These are phyloP conservation scores for Dothideomycetes sp. DNA, from an alignment of 2,329 filamentous ascomycete species.

Conservation along the genomic window DNA sequence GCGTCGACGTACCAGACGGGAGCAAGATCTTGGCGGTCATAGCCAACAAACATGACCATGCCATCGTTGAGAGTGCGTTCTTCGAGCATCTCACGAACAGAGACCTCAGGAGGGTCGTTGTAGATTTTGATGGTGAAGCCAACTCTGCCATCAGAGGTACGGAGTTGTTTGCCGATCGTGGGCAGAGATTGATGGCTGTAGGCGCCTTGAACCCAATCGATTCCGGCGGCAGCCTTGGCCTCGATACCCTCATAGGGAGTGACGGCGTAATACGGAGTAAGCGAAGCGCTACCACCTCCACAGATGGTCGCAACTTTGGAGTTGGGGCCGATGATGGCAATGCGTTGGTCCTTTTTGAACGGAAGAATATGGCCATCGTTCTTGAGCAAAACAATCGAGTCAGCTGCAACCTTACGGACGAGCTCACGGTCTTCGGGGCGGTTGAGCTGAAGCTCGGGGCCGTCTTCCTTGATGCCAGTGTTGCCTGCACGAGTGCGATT, in stretches of 20 bases:
- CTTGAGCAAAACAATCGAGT: constrained; percentile 33
- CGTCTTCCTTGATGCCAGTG: constrained; percentile 1
- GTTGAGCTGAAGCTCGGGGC: constrained; percentile 25
- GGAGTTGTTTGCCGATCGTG: not conserved
- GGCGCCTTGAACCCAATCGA: constrained; percentile 15
- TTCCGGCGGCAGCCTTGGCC: not conserved
- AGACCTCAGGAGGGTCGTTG: constrained; percentile 43
- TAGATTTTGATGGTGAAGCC: constrained; percentile 28
- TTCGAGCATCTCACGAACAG: constrained; percentile 43
- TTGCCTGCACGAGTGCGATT: constrained; percentile 3
- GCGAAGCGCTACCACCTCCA: constrained; percentile 13
- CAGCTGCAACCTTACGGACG: constrained; percentile 54
- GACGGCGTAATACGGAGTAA: constrained; percentile 9
- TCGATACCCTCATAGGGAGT: constrained; percentile 10
- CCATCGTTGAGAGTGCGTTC: constrained; percentile 32
- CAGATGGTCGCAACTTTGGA: constrained; percentile 50
- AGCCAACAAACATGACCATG: constrained; percentile 44
- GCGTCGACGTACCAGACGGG: constrained; percentile 33
- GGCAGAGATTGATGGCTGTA: constrained; percentile 10
- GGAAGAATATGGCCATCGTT: constrained; percentile 3
- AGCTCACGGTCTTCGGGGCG: constrained; percentile 48
- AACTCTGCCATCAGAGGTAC: not conserved
- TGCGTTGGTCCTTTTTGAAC: constrained; percentile 34
- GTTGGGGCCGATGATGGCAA: constrained; percentile 66
- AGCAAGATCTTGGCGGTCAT: constrained; percentile 20